Percentiles rank a stretch among this genome's conserved stretches.
These are phyloP conservation scores for Penstemon newberryi DNA, from an alignment of 257 asterid species.

Conservation along the genomic window DNA sequence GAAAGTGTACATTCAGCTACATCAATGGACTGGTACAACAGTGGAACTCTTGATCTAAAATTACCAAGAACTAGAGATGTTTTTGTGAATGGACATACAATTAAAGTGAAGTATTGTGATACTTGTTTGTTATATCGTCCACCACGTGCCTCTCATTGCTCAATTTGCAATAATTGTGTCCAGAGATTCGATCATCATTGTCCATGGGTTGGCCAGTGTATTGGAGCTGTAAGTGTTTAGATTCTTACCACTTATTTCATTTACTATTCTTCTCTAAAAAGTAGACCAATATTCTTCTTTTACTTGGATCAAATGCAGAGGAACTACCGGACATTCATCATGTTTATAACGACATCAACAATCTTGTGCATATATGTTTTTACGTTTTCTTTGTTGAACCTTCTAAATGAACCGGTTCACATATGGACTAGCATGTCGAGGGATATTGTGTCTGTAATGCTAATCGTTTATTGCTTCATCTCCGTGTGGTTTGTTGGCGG, in stretches of 20 bases:
- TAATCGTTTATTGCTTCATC: constrained; percentile 71
- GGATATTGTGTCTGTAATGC: constrained; percentile 55
- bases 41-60: constrained; percentile 45
- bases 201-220: constrained; percentile 98
- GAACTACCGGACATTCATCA: constrained; percentile 76
- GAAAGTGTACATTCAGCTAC: constrained; percentile 39
- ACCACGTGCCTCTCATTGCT: constrained; percentile 95
- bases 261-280: background rate
- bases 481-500: constrained; percentile 95
- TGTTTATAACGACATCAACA: constrained; percentile 75
- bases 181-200: constrained; percentile 98
- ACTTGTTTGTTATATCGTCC: constrained; percentile 89
- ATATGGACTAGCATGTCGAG: constrained; percentile 57
- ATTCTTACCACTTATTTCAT: background rate
- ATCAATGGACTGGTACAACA: constrained; percentile 64
- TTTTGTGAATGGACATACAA: constrained; percentile 56
- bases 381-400: constrained; percentile 72
- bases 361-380: constrained; percentile 75
- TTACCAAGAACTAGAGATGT: constrained; percentile 77
- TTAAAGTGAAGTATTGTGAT: constrained; percentile 79
- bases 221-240: constrained; percentile 65
- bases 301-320: constrained; percentile 57
- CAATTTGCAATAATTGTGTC: constrained; percentile 93
- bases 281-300: constrained; percentile 16
- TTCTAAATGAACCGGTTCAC: constrained; percentile 48